Evolutionary conservation across 495 filamentous ascomycete genomes (phyloP), one percentile per base, ranked within the genome.

Genomic region (Lichina pygmaea): DNA sequence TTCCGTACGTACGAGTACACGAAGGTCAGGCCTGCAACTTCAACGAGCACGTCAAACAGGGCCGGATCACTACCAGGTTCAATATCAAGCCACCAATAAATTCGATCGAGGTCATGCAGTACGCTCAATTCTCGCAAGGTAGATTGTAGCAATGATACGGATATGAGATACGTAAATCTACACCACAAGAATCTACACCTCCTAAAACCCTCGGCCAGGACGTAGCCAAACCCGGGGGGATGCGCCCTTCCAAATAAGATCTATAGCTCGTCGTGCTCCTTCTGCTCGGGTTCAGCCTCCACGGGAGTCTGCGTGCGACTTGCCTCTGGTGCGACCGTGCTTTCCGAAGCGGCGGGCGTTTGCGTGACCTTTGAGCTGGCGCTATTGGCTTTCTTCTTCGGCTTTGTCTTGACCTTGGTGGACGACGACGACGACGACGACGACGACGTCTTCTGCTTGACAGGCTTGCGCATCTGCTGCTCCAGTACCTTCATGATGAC

Each of bases 401-500:
- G 60, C 50, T 63, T 66, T 33, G 58, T 49, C 53, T 64, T 67
- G 6, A 57, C 59, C 58, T 72, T 73, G 62, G 69, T 72, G 30
- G 50, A 11, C 46, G 52, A 51, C 24, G 49, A 44, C 47, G 50
- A 47, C 36, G 48, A 44, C 8, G 44, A 46, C 33, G 44, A 46
- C 6, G n/a, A 44, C 7, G 44, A 30, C 8, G 17, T 36, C 24
- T 54, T 58, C 50, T 62, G 57, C 39, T 58, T 52, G 49, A 70
- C 63, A 49, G 66, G 66, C 46, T 71, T 65, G 42, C 65, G 68
- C 51, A 85, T 73, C 53, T 74, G 75, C 66, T 72, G 77, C 66
- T 77, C 67, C 41, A 79, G 63, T 41, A 86, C 65, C 44, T 80
- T 74, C 54, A 79, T 65, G 40, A 79, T 71, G 6, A 68, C 67